Evolutionary conservation across 139 green algal species (phyloP).

Genomic region (Ettlia oleoabundans): DNA sequence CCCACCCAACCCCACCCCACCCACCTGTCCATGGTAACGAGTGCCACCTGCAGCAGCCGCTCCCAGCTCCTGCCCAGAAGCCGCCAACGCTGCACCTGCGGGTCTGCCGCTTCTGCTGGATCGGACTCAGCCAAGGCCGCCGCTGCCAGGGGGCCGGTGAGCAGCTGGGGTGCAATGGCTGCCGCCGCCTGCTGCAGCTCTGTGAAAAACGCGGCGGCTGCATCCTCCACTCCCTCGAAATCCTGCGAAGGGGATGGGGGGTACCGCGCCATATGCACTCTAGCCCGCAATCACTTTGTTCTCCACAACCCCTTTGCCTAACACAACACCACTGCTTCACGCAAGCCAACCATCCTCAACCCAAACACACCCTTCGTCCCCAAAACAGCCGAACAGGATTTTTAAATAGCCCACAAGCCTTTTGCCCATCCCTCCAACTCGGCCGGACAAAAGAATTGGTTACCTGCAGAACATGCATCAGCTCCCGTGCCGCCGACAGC

Average conservation of each 20-base stretch:
- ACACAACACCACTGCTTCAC: too few species aligned
- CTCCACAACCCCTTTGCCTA: too few species aligned
- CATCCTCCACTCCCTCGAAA: conserved; percentile 13
- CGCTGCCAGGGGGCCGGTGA: conserved; percentile 21
- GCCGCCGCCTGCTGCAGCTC: background rate
- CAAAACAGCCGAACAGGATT: too few species aligned
- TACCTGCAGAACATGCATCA: conserved; percentile 58
- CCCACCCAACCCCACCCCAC: background rate
- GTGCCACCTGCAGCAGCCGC: conserved; percentile 48
- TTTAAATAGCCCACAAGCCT: background rate
- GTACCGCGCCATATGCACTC: too few species aligned
- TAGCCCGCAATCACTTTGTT: too few species aligned
- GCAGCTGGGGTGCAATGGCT: background rate
- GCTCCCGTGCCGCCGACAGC: conserved; percentile 49
- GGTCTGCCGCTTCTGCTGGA: conserved; percentile 13
- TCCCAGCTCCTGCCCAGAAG: conserved; percentile 49
- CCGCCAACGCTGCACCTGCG: background rate
- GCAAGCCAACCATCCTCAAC: too few species aligned
- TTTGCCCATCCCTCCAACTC: background rate
- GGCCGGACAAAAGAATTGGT: too few species aligned
- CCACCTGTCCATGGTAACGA: conserved; percentile 46
- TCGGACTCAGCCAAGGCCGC: conserved; percentile 1
- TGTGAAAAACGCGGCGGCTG: background rate
- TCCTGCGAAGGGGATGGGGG: background rate
- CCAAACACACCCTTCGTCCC: too few species aligned